A percentile compares a stretch with the other conserved stretches of the same genome.
These are phyloP conservation scores for Cryphonectria carpinicola DNA, from an alignment of 2,329 filamentous ascomycete genomes.

Conservation along the genomic window DNA sequence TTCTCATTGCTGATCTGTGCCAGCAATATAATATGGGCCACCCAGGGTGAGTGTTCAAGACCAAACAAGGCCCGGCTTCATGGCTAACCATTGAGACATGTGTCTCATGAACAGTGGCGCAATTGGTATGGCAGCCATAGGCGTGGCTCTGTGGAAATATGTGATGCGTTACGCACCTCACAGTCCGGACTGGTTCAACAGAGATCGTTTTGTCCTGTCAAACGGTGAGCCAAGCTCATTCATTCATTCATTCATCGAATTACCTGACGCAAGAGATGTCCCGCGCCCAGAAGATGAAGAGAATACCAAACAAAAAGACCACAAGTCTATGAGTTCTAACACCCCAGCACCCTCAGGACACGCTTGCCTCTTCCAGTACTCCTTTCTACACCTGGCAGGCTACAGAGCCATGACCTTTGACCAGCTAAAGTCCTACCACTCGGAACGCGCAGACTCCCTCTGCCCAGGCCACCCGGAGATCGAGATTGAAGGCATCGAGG, in stretches of 20 bases:
- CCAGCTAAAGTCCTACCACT: slow-evolving; percentile 57
- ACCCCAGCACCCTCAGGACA: slow-evolving; percentile 39
- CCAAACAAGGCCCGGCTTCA: neutral
- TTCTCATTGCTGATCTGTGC: slow-evolving; percentile 69
- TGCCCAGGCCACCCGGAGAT: slow-evolving; percentile 60
- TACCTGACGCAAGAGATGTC: neutral
- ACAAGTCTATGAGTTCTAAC: neutral
- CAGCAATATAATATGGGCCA: slow-evolving; percentile 73
- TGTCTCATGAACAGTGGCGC: slow-evolving; percentile 31
- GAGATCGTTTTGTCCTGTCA: slow-evolving; percentile 63
- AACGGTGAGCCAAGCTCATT: slow-evolving; percentile 45
- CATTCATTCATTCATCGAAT: neutral
- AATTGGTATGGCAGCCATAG: slow-evolving; percentile 43
- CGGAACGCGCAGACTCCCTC: slow-evolving; percentile 43
- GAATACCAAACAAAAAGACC: neutral
- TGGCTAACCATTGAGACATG: neutral
- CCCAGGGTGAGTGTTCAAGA: slow-evolving; percentile 55
- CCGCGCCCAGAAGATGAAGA: neutral
- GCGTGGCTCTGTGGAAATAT: slow-evolving; percentile 58
- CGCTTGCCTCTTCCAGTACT: slow-evolving; percentile 54
- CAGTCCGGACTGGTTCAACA: slow-evolving; percentile 57
- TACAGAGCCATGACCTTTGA: slow-evolving; percentile 56
- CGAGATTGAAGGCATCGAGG: slow-evolving; percentile 58
- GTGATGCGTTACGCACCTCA: slow-evolving; percentile 61
- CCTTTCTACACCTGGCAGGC: slow-evolving; percentile 53